Conservation (phyloP, 805 yeast species). For the Wickerhamiella spandovensis region DNA sequence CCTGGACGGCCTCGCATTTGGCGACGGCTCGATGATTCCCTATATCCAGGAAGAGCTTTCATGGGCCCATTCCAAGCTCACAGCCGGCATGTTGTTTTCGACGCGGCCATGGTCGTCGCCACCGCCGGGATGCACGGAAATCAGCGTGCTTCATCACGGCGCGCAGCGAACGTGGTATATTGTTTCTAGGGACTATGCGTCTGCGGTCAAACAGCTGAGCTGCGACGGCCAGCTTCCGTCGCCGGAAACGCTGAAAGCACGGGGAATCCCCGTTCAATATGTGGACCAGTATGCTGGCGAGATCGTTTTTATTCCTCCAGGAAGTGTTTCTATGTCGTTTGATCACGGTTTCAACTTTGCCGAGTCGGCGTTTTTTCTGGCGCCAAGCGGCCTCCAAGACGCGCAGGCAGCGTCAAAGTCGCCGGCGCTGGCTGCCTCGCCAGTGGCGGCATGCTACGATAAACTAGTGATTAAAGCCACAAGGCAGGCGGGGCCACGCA, state of each 20-base stretch:
- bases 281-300: constrained; percentile 63
- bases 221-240: constrained; percentile 28
- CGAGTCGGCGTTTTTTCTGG: constrained; percentile 1
- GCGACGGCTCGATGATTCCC: constrained; percentile 52
- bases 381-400: background rate
- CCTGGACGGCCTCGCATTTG: constrained; percentile 55
- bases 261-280: constrained; percentile 37
- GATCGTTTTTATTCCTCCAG: constrained; percentile 55
- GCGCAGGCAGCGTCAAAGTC: background rate
- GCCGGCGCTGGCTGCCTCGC: too few relatives aligned
- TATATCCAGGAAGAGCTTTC: constrained; percentile 30
- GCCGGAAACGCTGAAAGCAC: constrained; percentile 38
- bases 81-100: background rate
- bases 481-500: background rate
- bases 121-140: constrained; percentile 39
- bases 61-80: background rate
- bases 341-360: constrained; percentile 7
- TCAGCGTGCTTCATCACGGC: constrained; percentile 76
- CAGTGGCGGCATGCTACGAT: too few relatives aligned
- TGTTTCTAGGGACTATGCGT: constrained; percentile 55
- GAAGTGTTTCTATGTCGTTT: constrained; percentile 1
- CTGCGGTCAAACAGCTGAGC: constrained; percentile 16
- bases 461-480: background rate
- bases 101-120: background rate
- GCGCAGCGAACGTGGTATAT: constrained; percentile 79